Evolutionary conservation across 2,329 filamentous ascomycete species (phyloP).

Genomic region (Paecilomyces dactylethromorphus): DNA sequence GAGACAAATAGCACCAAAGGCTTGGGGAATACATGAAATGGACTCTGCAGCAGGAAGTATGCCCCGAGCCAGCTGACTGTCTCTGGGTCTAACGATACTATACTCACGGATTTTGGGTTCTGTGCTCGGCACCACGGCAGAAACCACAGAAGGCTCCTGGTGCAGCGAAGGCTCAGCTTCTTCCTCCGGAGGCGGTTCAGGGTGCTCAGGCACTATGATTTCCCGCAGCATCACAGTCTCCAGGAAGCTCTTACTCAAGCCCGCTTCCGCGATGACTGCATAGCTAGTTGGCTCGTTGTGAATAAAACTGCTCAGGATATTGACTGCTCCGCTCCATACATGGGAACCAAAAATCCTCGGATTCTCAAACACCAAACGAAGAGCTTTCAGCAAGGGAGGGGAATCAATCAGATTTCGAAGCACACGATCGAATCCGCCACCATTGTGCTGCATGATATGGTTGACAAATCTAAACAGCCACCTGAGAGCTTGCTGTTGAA

Average conservation of each 20-base stretch:
- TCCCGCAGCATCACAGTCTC: conserved; percentile 61
- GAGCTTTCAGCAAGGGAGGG: conserved; percentile 69
- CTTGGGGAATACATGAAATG: conserved; percentile 76
- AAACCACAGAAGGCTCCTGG: conserved; percentile 31
- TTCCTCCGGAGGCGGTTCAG: conserved; percentile 22
- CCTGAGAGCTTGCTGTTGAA: conserved; percentile 86
- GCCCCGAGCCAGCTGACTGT: conserved; percentile 51
- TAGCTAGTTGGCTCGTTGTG: conserved; percentile 99
- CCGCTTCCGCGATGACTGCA: conserved; percentile 88
- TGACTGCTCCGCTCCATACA: conserved; percentile 92
- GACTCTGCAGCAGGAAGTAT: conserved; percentile 86
- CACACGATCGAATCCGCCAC: conserved; percentile 81
- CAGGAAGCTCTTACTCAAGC: conserved; percentile 78
- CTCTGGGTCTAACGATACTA: conserved; percentile 21
- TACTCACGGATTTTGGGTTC: conserved; percentile 22
- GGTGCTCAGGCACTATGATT: conserved; percentile 28
- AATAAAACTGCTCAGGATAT: conserved; percentile 90
- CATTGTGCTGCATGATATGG: conserved; percentile 79
- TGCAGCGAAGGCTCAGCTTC: conserved; percentile 28
- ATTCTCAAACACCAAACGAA: conserved; percentile 76
- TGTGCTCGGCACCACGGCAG: conserved; percentile 12
- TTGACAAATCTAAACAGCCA: conserved; percentile 95
- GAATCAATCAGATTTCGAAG: conserved; percentile 93
- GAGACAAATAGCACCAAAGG: conserved; percentile 88
- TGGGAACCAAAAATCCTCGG: conserved; percentile 77